Percentiles rank a stretch among this genome's conserved stretches.
Conservation (phyloP, 164 flowering plant species). For the Santalum album region DNA sequence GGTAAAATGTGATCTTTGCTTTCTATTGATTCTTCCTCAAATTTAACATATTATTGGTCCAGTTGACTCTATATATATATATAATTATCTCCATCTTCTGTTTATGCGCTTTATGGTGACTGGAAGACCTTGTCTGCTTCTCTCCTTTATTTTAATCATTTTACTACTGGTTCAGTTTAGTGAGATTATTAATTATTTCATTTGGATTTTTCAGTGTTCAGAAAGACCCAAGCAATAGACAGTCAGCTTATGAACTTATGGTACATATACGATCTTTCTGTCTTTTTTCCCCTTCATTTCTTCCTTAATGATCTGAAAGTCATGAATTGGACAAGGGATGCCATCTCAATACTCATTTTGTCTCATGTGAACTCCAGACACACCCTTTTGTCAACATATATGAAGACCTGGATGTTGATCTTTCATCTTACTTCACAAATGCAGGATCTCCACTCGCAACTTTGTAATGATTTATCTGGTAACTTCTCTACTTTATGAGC, state of each 20-base stretch:
- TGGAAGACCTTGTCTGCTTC: no score
- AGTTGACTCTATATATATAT: no score
- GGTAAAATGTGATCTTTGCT: slow-evolving; percentile 41
- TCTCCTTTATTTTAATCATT: no score
- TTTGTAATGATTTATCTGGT: slow-evolving; percentile 23
- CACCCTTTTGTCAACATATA: slow-evolving; percentile 72
- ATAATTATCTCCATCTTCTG: not conserved
- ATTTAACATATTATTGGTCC: not conserved
- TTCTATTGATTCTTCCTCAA: not conserved
- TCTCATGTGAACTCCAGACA: slow-evolving; percentile 35
- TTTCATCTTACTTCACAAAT: slow-evolving; percentile 64
- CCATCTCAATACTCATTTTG: not conserved
- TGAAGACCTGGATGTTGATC: slow-evolving; percentile 53
- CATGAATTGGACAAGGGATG: no score
- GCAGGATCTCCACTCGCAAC: slow-evolving; percentile 88
- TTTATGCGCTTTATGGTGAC: no score
- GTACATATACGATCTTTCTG: slow-evolving; percentile 23
- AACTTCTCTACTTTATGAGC: no score
- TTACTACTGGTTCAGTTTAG: not conserved
- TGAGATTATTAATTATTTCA: no score
- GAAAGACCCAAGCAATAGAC: slow-evolving; percentile 63
- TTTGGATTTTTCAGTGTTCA: slow-evolving; percentile 47
- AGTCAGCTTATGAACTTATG: slow-evolving; percentile 66
- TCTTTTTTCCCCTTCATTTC: slow-evolving; percentile 1
- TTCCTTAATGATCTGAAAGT: no score